Evolutionary conservation across 257 asterid species (phyloP).

Genomic region (Voacanga thouarsii): DNA sequence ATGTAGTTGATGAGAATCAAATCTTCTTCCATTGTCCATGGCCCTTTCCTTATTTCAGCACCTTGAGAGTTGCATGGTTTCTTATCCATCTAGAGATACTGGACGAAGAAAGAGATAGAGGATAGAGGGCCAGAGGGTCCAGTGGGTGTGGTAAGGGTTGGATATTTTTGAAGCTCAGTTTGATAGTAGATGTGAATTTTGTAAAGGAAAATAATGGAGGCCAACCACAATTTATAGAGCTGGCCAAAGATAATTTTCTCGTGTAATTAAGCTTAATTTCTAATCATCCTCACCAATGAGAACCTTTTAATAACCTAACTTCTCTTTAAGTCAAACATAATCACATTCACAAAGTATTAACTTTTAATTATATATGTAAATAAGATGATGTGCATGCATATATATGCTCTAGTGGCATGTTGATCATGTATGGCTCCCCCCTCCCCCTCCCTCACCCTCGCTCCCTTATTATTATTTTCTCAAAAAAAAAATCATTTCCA

Average conservation of each 20-base stretch:
- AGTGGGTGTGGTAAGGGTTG: not conserved
- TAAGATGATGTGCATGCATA: not conserved
- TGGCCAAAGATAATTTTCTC: slow-evolving; percentile 18
- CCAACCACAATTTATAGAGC: slow-evolving; percentile 66
- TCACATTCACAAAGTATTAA: not conserved
- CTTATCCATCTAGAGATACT: slow-evolving; percentile 51
- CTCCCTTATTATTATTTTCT: not conserved
- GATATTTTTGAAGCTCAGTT: slow-evolving; percentile 9
- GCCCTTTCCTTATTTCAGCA: slow-evolving; percentile 93
- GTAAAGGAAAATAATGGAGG: slow-evolving; percentile 45
- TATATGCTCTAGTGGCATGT: not conserved
- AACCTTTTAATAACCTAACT: slow-evolving; percentile 56
- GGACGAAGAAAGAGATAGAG: not conserved
- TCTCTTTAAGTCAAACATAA: slow-evolving; percentile 19
- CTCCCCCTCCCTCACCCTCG: no score
- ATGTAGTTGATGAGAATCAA: slow-evolving; percentile 89
- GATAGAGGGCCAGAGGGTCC: not conserved
- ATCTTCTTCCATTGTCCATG: slow-evolving; percentile 99
- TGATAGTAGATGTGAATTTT: slow-evolving; percentile 20
- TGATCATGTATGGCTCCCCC: slow-evolving; percentile 9
- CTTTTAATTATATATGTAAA: slow-evolving; percentile 5
- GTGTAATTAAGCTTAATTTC: slow-evolving; percentile 29
- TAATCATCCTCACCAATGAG: slow-evolving; percentile 26
- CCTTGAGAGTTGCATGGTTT: slow-evolving; percentile 72
- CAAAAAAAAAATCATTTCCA: no score